Conservation (phyloP, 352 stramenopile genomes). For the Labyrinthula sp. region DNA sequence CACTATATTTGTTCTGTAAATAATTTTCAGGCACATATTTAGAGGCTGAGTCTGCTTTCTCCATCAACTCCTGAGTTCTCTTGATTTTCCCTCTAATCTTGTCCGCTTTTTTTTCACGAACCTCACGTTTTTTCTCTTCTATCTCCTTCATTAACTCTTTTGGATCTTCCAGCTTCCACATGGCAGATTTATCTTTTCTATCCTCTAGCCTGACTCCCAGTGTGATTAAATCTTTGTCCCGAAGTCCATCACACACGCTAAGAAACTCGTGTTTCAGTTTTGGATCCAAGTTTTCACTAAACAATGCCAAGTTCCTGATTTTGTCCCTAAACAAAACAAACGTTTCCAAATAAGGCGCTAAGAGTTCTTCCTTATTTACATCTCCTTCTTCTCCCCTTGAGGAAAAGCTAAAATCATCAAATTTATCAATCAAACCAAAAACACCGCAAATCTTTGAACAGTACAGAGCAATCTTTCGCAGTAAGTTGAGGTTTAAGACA, state of each 20-base stretch:
- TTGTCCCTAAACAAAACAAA: constrained; percentile 43
- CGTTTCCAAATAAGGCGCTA: constrained; percentile 39
- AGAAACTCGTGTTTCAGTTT: constrained; percentile 3
- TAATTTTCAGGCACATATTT: too few species aligned
- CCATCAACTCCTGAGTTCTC: too few species aligned
- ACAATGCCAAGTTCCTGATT: constrained; percentile 8
- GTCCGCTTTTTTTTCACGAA: too few species aligned
- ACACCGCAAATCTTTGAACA: constrained; percentile 47
- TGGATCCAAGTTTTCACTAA: constrained; percentile 12
- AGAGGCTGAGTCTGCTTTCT: too few species aligned
- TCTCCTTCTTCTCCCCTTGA: constrained; percentile 17
- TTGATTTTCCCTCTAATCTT: too few species aligned
- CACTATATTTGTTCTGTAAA: too few species aligned
- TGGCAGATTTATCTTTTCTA: constrained; percentile 1
- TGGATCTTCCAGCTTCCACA: constrained; percentile 74
- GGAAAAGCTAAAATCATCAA: constrained; percentile 45
- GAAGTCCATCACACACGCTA: constrained; percentile 51
- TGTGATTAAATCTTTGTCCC: constrained; percentile 60
- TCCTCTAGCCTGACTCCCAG: constrained; percentile 64
- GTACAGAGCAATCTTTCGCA: constrained; percentile 44
- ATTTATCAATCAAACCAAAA: constrained; percentile 44
- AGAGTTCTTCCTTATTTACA: constrained; percentile 31
- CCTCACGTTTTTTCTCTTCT: constrained; percentile 17
- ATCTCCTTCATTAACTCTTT: constrained; percentile 39
- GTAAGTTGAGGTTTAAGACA: constrained; percentile 36